Percentiles rank a stretch among this genome's conserved stretches.
phyloP scores from a whole-genome alignment of 805 yeast genomes.

The Maudiozyma pseudohumilis region DNA sequence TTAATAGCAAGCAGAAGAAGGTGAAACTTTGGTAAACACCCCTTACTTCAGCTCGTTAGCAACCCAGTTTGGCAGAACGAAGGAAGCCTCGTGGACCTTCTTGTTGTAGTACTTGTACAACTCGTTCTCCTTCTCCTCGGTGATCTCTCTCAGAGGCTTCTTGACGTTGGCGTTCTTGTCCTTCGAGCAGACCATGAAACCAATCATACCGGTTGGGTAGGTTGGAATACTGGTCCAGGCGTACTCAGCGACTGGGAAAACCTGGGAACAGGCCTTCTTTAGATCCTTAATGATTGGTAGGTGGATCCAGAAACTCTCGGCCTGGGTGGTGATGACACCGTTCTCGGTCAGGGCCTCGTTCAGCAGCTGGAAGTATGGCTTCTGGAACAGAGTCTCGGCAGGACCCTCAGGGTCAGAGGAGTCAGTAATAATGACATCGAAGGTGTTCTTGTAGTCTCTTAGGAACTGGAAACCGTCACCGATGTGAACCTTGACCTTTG shows the following conservation, averaged over 20 bases:
- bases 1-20: too few relatives aligned
- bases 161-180: constrained; percentile 53
- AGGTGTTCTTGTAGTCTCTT: constrained; percentile 71
- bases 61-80: constrained; percentile 90
- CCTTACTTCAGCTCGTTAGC: constrained; percentile 34
- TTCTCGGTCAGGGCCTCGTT: constrained; percentile 81
- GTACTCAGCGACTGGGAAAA: constrained; percentile 87
- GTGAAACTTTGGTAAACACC: not conserved
- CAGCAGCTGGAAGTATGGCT: constrained; percentile 79
- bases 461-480: constrained; percentile 98
- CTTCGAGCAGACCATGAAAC: constrained; percentile 94
- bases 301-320: constrained; percentile 91
- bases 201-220: constrained; percentile 94
- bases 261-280: constrained; percentile 69
- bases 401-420: constrained; percentile 99
- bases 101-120: constrained; percentile 75
- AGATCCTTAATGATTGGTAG: constrained; percentile 72
- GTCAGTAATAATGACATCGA: constrained; percentile 93
- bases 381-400: constrained; percentile 87
- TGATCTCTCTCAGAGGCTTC: constrained; percentile 57
- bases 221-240: constrained; percentile 92
- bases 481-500: constrained; percentile 81
- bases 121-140: constrained; percentile 51
- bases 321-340: constrained; percentile 90
- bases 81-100: constrained; percentile 78